Base-by-base conservation (phyloP, 371 early-diverging fungal species). In the Massospora cicadina region DNA sequence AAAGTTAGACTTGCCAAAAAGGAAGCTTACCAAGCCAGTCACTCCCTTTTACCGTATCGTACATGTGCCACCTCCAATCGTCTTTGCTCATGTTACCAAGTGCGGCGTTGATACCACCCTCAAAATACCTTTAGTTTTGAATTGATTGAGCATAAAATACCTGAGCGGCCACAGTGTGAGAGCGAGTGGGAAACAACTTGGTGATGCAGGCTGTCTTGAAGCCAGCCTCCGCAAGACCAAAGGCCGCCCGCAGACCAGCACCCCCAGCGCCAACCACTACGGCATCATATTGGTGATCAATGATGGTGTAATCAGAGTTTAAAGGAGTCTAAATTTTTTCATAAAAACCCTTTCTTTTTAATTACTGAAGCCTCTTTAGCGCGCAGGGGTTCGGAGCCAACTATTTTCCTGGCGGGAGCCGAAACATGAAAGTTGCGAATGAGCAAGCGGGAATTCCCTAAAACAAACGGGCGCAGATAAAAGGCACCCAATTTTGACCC, bases 51-150 rank as follows among this genome's bases (percentile, higher is more conserved):
- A 97, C 95, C 26, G 98, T 97, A 71, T 97, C 98, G 74, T 95
- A 97, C 95, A 94, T 93, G 75, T 95, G 98, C 98, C 98, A 98
- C 76, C 97, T 84, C 98, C 98, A 96, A 79, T 98, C 98, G 74
- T 98, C 97, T 77, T 94, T 91, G 66, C 89, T 84, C 97, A 98
- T 96, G 78, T 98, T 98, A 58, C 96, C 97, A 43, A 98, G 85
- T 60, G 97, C 98, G 69, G 98, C 98, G 75, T 97, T 96, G 76
- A 98, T 91, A 72, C 98, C 98, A 70, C 98, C 98, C 86, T 85
- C 68, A 33, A 33, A 65, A 63, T 55, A 24, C 7, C 56, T 33
- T 13, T 10, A 23, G 55, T 65, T 17, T 2, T 23, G n/a, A 27
- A 31, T 3, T 24, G 26, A 60, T 3, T 24, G 13, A 13, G 29